Evolutionary conservation across 2,329 filamentous ascomycete genomes (phyloP).

Genomic region (Aspergillus chevalieri): DNA sequence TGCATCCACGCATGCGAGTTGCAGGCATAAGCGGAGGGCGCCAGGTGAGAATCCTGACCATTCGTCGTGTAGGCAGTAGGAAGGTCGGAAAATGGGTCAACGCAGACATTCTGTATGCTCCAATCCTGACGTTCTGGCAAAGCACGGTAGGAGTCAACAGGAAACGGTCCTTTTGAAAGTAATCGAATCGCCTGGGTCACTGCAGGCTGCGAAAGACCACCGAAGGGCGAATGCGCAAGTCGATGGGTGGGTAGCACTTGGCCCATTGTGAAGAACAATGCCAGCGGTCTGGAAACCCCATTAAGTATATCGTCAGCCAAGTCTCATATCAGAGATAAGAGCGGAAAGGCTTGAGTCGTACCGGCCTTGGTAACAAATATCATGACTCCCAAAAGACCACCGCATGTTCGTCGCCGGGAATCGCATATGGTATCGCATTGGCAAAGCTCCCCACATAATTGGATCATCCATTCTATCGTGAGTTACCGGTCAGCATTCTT

Average conservation of each 20-base stretch:
- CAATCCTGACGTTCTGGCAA: conserved; percentile 29
- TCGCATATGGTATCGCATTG: conserved; percentile 64
- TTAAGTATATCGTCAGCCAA: conserved; percentile 4
- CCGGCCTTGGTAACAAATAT: conserved; percentile 90
- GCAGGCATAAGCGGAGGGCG: conserved; percentile 64
- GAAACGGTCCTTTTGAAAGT: conserved; percentile 62
- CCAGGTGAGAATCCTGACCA: conserved; percentile 49
- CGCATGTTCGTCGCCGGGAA: conserved; percentile 62
- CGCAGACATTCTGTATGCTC: conserved; percentile 37
- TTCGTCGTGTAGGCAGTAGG: conserved; percentile 36
- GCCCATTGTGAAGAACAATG: conserved; percentile 78
- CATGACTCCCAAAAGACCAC: conserved; percentile 87
- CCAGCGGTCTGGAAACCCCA: conserved; percentile 49
- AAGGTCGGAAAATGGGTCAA: conserved; percentile 43
- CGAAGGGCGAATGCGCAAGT: conserved; percentile 66
- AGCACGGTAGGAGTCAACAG: conserved; percentile 41
- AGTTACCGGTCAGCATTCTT: conserved; percentile 22
- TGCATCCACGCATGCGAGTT: conserved; percentile 82
- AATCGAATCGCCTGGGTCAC: conserved; percentile 79
- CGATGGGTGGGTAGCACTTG: conserved; percentile 90
- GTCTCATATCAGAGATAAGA: not conserved
- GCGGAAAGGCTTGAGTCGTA: conserved; percentile 31
- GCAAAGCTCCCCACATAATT: conserved; percentile 84
- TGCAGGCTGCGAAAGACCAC: conserved; percentile 85
- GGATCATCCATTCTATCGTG: conserved; percentile 78